Evolutionary conservation across 139 green algal genomes (phyloP), one percentile per base, ranked within the genome.

Genomic region (Chlorella sorokiniana): DNA sequence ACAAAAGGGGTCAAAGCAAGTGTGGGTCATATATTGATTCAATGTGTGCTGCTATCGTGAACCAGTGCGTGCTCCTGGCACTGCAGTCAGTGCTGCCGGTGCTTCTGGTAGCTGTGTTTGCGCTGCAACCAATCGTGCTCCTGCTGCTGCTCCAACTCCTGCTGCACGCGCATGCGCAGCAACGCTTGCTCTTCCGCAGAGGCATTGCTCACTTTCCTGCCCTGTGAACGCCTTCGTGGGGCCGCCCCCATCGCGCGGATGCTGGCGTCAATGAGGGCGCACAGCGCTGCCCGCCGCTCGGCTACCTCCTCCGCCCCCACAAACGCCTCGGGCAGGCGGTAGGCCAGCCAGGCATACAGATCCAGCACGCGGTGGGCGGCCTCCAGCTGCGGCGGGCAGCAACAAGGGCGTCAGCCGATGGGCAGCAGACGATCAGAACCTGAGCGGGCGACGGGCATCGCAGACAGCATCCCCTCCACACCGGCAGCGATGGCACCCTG

Each of bases 291-390:
- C 11, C 69, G 40, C 45, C 59, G 25, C 45, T 63, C 37, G 37
- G 54, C 79, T 63, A 82, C 87, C 7, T 62, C 68, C 38, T 91
- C 87, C 10, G 64, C 44, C 37, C 83, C 86, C 27, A 65, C 70
- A 35, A 92, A 93, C 16, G 83, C 48, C 3, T 86, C 81, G 33
- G 86, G 71, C 1, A 94, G 90, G 9, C 92, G 85, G 37, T 81
- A 73, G 20, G 89, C 89, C 35, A 95, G 87, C 91, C 91, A 95
- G 35, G 92, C 59, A 84, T 86, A 95, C 20, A 92, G 74, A 27
- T 83, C 78, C 4, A 76, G 22, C 3, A 70, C 20, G 27, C 65
- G 65, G 67, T 83, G 45, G 6, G 31, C 11, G 11, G 85, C 82
- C n/a, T 93, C 73, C 9, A 93, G 63, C 91, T 94, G 84, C 38